Evolutionary conservation across 2,329 filamentous ascomycete genomes (phyloP), one percentile per base, ranked within the genome.

Genomic region (Botryotinia calthae): DNA sequence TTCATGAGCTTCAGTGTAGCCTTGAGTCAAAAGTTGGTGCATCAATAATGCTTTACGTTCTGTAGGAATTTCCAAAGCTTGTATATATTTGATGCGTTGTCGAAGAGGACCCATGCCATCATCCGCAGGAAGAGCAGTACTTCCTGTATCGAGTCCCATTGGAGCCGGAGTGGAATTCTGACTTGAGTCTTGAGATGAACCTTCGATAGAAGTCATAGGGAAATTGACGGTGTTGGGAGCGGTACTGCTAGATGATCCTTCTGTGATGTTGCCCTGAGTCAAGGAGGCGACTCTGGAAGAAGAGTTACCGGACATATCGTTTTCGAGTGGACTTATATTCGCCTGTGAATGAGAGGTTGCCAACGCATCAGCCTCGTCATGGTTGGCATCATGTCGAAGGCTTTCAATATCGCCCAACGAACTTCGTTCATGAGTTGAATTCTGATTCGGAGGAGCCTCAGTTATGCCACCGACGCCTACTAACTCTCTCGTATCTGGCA

Each of bases 81-180:
- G 91, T 74, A 95, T 91, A 34, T 84, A 84, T 73, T 91, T 86
- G 76, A 96, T 94, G 75, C 88, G 88, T 75, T 84, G 86, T 77
- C 93, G 86, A 77, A 95, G 81, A 71, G 83, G 82, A 28, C 87
- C 85, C 90, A 93, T 95, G 62, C 93, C 93, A 84, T 96, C 93
- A 79, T 95, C 91, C 79, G 91, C 93, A 1, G 93, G 92, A 20
- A 81, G 72, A 22, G 79, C 78, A 48, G 73, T 75, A 59, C 76
- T 77, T 31, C 77, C 76, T 5, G 76, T 74, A 37, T 75, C 76
- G 58, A 65, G 75, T 5, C 72, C 72, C 51, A 74, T 72, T 20
- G 58, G 73, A 34, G 72, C 64, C 20, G 73, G 61, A 34, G 71
- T 59, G 25, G 56, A 71, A 46, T 78, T 78, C 48, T 72, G 70